Percentiles rank a stretch among this genome's conserved stretches.
Conservation (phyloP, 2,329 filamentous ascomycete species). For the Hymenoscyphus fraxineus region DNA sequence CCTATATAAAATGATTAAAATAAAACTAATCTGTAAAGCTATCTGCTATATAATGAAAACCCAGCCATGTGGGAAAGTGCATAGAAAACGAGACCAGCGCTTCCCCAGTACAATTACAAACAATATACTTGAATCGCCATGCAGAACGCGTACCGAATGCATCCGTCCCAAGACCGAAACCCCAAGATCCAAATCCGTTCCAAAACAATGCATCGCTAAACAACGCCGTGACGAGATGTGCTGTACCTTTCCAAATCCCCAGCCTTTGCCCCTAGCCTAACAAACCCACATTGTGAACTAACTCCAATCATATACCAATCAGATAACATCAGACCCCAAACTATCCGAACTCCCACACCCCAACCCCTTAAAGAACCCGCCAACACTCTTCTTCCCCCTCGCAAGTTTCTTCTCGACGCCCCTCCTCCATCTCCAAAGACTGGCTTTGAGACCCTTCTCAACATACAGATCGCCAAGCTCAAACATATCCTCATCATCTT, state of each 20-base stretch:
- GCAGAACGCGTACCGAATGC: neutral
- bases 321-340: neutral
- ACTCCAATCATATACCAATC: neutral
- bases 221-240: neutral
- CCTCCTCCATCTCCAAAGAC: neutral
- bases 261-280: neutral
- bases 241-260: neutral
- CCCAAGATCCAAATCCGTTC: neutral
- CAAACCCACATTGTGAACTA: neutral
- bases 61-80: constrained; percentile 7
- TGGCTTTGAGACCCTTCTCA: neutral
- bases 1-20: neutral
- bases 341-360: neutral
- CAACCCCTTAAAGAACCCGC: neutral
- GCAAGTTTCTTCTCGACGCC: neutral
- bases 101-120: neutral
- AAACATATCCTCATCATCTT: neutral
- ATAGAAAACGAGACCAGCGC: constrained; percentile 2
- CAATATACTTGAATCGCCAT: neutral
- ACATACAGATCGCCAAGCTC: neutral
- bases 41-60: constrained; percentile 1
- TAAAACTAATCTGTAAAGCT: neutral
- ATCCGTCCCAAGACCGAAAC: neutral
- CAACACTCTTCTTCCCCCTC: neutral
- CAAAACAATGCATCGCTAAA: neutral